Evolutionary conservation across 208 protist species (phyloP).

Genomic region (Crithidia sp.): DNA sequence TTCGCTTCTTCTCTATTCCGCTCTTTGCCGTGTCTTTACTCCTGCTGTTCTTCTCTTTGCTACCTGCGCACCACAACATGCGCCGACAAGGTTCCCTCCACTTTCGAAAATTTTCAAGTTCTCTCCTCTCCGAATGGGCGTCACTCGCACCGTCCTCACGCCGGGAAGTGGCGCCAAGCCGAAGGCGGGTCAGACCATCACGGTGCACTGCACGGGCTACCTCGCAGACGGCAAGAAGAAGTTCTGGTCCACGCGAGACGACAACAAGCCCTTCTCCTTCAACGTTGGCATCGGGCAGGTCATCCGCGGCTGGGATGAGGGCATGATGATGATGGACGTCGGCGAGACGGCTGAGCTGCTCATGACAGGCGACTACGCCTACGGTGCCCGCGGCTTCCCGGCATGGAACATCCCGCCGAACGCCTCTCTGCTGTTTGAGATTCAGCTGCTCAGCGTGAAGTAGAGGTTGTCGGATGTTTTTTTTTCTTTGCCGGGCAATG

Average conservation of each 20-base stretch:
- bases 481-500: background rate
- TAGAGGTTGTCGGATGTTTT: background rate
- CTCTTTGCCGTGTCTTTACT: too few relatives aligned
- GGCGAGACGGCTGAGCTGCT: conserved; percentile 85
- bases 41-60: conserved; percentile 5
- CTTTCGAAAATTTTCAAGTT: conserved; percentile 32
- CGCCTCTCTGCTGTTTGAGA: conserved; percentile 86
- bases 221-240: conserved; percentile 84
- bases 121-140: conserved; percentile 59
- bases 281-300: conserved; percentile 91
- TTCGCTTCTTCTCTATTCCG: too few relatives aligned
- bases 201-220: conserved; percentile 91
- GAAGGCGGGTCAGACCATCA: conserved; percentile 75
- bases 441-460: conserved; percentile 85
- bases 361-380: conserved; percentile 85
- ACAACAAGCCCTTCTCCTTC: conserved; percentile 92
- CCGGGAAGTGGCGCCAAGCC: conserved; percentile 67
- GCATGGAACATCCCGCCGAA: conserved; percentile 89
- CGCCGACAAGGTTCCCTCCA: background rate
- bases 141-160: conserved; percentile 68
- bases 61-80: background rate
- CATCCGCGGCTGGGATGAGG: conserved; percentile 96
- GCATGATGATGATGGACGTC: conserved; percentile 86
- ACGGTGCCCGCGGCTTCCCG: conserved; percentile 86
- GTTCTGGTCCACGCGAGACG: conserved; percentile 90